Evolutionary conservation across 106 monocot species (phyloP).

Genomic region (Posidonia australis): DNA sequence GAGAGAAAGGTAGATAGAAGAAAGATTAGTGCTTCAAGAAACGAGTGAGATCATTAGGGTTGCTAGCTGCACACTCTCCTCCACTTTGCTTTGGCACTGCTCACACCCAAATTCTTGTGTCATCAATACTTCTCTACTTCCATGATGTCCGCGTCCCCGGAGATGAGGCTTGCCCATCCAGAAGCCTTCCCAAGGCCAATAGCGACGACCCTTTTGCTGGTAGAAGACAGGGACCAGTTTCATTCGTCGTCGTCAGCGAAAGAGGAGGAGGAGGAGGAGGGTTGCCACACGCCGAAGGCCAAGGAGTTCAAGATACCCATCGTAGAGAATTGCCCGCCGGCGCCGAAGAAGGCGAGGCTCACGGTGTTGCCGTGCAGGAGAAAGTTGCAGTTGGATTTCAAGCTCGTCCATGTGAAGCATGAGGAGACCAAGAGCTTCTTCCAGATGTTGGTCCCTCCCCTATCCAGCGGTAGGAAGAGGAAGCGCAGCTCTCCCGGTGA

Average conservation of each 20-base stretch:
- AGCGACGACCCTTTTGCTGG: neutral
- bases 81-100: neutral
- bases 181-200: neutral
- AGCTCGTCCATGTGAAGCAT: conserved; percentile 6
- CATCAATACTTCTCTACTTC: neutral
- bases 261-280: neutral
- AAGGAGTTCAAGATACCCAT: conserved; percentile 11
- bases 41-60: neutral
- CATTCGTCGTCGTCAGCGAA: too few species aligned
- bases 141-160: conserved; percentile 2
- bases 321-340: conserved; percentile 2
- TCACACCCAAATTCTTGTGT: neutral
- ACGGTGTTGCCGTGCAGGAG: neutral
- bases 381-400: conserved; percentile 5
- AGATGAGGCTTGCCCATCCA: neutral
- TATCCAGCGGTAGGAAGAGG: neutral
- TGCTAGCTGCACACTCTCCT: neutral
- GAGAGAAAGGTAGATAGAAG: neutral
- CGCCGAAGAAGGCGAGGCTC: conserved; percentile 6
- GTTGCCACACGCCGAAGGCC: conserved; percentile 1
- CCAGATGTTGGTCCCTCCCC: neutral
- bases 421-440: conserved; percentile 1
- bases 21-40: neutral
- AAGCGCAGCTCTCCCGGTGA: neutral
- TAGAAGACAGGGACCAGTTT: neutral